Evolutionary conservation across 2,329 filamentous ascomycete genomes (phyloP).

Genomic region (Seiridium cupressi): DNA sequence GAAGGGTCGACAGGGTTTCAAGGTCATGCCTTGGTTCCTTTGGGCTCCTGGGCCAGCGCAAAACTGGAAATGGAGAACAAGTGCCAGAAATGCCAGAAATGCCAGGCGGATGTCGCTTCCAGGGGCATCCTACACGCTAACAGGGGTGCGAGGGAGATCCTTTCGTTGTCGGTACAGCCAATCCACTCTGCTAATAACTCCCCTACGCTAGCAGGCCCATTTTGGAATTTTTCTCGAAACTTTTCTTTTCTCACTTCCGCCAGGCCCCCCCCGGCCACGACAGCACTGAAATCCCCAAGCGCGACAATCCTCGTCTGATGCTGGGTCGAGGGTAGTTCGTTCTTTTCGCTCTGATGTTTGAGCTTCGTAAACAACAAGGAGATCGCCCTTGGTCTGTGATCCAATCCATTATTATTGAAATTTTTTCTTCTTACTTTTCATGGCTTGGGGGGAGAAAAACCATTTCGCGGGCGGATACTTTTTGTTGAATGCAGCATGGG

Average conservation of each 20-base stretch:
- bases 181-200: slow-evolving; percentile 28
- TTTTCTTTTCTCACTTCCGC: slow-evolving; percentile 19
- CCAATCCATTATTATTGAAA: background rate
- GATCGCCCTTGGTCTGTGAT: too few species aligned
- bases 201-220: slow-evolving; percentile 26
- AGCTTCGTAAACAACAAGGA: background rate
- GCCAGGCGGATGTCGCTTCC: slow-evolving; percentile 4
- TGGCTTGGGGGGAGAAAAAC: background rate
- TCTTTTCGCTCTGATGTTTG: background rate
- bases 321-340: background rate
- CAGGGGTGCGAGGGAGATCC: slow-evolving; percentile 25
- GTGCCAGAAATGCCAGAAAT: background rate
- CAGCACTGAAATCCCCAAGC: background rate
- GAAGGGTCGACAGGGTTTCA: background rate
- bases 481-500: background rate
- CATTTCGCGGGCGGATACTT: background rate
- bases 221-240: slow-evolving; percentile 34
- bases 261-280: background rate
- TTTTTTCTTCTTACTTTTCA: background rate
- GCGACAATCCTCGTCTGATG: background rate
- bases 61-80: background rate
- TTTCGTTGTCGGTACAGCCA: slow-evolving; percentile 17
- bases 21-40: background rate
- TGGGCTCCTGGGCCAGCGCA: background rate
- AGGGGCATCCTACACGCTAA: slow-evolving; percentile 9